Conservation (phyloP, 1,139 yeast species). For the Geotrichum cucujoidarum region DNA sequence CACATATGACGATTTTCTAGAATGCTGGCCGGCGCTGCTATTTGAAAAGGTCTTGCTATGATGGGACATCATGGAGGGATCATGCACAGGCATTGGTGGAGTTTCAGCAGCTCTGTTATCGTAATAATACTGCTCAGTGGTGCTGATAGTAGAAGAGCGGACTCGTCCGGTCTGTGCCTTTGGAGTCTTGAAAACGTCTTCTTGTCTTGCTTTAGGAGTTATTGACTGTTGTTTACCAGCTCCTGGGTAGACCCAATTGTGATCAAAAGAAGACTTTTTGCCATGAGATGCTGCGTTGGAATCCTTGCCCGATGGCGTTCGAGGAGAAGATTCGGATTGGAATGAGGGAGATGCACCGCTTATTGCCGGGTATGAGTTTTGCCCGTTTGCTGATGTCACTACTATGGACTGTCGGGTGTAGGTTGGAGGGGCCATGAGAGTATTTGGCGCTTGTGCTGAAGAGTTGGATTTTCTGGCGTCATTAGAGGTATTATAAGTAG, state of each 20-base stretch:
- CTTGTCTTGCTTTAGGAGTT: not conserved
- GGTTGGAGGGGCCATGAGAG: conserved; percentile 15
- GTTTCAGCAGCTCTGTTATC: conserved; percentile 3
- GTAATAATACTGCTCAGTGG: conserved; percentile 15
- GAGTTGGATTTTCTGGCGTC: not conserved
- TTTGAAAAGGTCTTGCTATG: conserved; percentile 1
- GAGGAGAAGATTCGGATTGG: conserved; percentile 2
- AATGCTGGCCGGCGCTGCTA: conserved; percentile 11
- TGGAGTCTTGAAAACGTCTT: conserved; percentile 7
- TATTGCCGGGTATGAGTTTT: not conserved
- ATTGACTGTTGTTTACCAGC: conserved; percentile 11
- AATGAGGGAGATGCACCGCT: conserved; percentile 6
- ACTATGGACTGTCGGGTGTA: conserved; percentile 17
- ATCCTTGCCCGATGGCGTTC: not conserved
- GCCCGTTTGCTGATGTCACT: conserved; percentile 9
- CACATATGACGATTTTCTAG: conserved; percentile 16
- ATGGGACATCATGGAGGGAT: not conserved
- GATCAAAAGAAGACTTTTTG: conserved; percentile 28
- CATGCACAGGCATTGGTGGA: conserved; percentile 3
- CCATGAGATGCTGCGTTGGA: conserved; percentile 10
- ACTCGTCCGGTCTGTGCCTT: conserved; percentile 14
- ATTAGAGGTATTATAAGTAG: conserved; percentile 1
- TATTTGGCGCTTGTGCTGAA: conserved; percentile 2
- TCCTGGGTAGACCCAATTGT: conserved; percentile 28
- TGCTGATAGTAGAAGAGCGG: conserved; percentile 17